phyloP scores from a whole-genome alignment of 2,329 filamentous ascomycete species.

The Pseudogymnoascus sp. region DNA sequence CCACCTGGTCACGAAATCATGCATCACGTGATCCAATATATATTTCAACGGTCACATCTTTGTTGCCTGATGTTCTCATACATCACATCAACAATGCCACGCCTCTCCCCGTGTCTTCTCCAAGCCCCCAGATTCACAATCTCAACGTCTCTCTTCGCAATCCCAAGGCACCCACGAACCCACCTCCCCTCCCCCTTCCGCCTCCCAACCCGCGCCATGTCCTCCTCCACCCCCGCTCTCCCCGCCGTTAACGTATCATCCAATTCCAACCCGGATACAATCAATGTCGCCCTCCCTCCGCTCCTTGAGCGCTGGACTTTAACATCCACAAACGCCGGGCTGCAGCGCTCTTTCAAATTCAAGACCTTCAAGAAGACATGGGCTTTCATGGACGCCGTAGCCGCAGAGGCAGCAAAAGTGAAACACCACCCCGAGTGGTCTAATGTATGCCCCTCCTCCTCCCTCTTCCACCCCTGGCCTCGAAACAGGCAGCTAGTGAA shows the following conservation, averaged over 20 bases:
- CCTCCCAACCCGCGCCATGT: neutral
- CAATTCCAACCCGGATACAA: neutral
- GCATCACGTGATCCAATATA: neutral
- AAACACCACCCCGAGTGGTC: constrained; percentile 73
- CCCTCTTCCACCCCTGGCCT: no score
- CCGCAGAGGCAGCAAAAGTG: constrained; percentile 56
- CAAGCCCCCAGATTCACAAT: neutral
- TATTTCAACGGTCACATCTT: neutral
- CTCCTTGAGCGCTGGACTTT: constrained; percentile 41
- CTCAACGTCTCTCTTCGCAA: neutral
- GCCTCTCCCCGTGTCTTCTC: neutral
- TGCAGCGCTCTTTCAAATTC: constrained; percentile 55
- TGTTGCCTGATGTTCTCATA: neutral
- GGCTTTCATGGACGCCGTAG: constrained; percentile 69
- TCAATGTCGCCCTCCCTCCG: constrained; percentile 12
- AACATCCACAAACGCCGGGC: constrained; percentile 40
- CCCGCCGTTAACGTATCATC: neutral
- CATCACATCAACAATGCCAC: neutral
- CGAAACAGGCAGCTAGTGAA: no score
- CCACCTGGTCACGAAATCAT: neutral
- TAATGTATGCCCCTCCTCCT: constrained; percentile 44
- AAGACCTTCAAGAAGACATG: constrained; percentile 59
- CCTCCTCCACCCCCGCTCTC: neutral
- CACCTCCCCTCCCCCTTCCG: neutral
- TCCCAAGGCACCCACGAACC: neutral